Percentiles rank a stretch among this genome's conserved stretches.
phyloP scores from a whole-genome alignment of 257 asterid species.

The Primulina eburnea region DNA sequence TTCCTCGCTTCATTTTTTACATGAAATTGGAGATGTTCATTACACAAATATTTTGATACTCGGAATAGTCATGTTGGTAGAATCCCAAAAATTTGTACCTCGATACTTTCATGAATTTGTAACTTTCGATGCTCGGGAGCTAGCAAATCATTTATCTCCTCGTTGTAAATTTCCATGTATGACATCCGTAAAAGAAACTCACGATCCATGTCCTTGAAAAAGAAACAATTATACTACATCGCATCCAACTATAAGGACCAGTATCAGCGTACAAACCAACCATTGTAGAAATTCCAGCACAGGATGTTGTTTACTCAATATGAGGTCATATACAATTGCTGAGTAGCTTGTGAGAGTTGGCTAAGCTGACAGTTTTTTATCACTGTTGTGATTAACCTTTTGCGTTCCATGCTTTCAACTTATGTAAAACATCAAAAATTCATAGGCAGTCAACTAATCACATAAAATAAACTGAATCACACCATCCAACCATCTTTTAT shows the following conservation, averaged over 20 bases:
- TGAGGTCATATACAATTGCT: background rate
- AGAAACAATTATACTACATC: conserved; percentile 19
- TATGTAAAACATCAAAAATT: background rate
- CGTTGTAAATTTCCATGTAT: conserved; percentile 92
- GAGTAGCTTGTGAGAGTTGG: background rate
- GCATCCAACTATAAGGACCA: conserved; percentile 8
- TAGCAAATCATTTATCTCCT: conserved; percentile 90
- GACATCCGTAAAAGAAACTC: conserved; percentile 98
- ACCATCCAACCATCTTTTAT: background rate
- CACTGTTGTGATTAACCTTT: too few relatives aligned
- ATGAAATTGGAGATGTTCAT: background rate
- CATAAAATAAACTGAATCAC: conserved; percentile 9
- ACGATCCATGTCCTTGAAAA: conserved; percentile 59
- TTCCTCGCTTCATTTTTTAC: conserved; percentile 65
- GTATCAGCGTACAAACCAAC: conserved; percentile 12
- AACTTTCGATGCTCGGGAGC: conserved; percentile 91
- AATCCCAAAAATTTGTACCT: conserved; percentile 42
- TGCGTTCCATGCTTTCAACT: background rate
- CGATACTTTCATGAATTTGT: conserved; percentile 92
- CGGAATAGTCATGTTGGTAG: conserved; percentile 5
- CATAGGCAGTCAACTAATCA: background rate
- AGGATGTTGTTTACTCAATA: conserved; percentile 11
- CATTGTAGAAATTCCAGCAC: background rate
- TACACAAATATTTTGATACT: conserved; percentile 7
- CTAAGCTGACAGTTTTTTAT: background rate